A percentile compares a stretch with the other conserved stretches of the same genome.
Conservation (phyloP, 177 flowering plant genomes). For the Vitis hybrid region DNA sequence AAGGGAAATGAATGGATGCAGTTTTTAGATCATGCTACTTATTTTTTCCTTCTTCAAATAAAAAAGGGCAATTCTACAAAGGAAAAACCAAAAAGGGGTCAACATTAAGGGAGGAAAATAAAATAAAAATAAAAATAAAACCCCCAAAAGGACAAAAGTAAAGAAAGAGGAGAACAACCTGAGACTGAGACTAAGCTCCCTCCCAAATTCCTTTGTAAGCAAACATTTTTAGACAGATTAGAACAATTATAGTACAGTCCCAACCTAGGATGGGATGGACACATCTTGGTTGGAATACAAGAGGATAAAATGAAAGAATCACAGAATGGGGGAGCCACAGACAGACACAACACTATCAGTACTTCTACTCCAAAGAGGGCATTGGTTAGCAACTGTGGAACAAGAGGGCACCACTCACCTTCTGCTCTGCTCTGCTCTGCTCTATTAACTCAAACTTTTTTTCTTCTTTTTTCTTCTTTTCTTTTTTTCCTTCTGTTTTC, state of each 20-base stretch:
- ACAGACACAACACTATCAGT: constrained; percentile 14
- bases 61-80: constrained; percentile 22
- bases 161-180: no score
- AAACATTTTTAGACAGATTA: constrained; percentile 11
- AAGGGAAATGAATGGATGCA: constrained; percentile 1
- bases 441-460: constrained; percentile 4
- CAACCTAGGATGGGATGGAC: constrained; percentile 28
- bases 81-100: not conserved
- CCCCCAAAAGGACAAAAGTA: no score
- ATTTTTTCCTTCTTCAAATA: constrained; percentile 12
- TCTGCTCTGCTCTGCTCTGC: not conserved
- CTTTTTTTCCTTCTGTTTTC: not conserved
- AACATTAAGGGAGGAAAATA: not conserved
- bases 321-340: constrained; percentile 23
- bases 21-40: constrained; percentile 11
- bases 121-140: not conserved
- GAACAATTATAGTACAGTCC: constrained; percentile 41
- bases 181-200: constrained; percentile 4
- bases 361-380: constrained; percentile 3
- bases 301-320: constrained; percentile 49
- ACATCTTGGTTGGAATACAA: constrained; percentile 14
- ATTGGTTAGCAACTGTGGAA: constrained; percentile 13
- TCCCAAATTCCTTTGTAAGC: constrained; percentile 16
- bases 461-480: not conserved
- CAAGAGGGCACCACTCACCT: not conserved